Conservation (phyloP, 1,284 basidiomycete genomes). For the Ceratobasidium sp. region DNA sequence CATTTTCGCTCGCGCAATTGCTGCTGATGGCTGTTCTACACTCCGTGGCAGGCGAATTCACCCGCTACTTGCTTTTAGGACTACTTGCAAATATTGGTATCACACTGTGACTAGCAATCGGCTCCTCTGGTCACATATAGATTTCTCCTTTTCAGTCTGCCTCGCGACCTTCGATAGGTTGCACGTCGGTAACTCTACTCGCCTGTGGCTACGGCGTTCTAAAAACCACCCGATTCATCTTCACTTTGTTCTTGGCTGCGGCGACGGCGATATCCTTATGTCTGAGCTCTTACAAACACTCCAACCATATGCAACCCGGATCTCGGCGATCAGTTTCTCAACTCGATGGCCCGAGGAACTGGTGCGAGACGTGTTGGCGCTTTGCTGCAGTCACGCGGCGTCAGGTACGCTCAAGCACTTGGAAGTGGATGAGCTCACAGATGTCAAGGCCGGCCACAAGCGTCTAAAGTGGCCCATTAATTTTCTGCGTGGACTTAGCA, state of each 20-base stretch:
- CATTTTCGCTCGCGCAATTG: background rate
- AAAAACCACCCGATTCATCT: background rate
- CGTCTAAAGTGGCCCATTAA: background rate
- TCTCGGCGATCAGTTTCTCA: background rate
- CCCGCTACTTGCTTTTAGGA: background rate
- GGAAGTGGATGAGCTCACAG: background rate
- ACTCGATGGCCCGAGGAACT: no score
- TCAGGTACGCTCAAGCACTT: background rate
- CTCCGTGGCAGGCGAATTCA: background rate
- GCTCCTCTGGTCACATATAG: background rate
- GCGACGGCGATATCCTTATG: background rate
- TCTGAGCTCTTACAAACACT: background rate
- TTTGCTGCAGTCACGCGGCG: background rate
- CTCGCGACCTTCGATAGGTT: background rate
- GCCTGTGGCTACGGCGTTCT: background rate
- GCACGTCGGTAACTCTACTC: background rate
- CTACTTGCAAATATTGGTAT: constrained; percentile 1
- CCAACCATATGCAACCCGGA: background rate
- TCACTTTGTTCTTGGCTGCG: background rate
- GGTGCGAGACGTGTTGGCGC: background rate
- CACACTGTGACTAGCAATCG: background rate
- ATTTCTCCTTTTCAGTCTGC: background rate
- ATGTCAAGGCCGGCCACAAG: background rate
- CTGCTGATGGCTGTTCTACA: background rate
- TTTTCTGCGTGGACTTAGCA: background rate